Base-by-base conservation (phyloP, 2,329 filamentous ascomycete species). In the Hypoxylon sp. region DNA sequence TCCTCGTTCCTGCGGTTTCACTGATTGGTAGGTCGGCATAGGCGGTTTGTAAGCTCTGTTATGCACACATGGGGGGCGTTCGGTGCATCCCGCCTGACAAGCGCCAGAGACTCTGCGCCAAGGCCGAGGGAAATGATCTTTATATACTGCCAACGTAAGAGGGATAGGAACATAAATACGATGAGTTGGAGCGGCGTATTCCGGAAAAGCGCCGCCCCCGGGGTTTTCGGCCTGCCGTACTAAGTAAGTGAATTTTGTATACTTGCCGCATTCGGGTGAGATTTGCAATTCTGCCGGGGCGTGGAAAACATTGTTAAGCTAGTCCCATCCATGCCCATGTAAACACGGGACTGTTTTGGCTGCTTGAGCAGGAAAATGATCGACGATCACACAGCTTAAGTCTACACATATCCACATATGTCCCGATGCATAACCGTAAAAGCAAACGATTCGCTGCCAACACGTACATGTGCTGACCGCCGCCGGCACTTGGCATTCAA, bases 161-260 rank as follows among this genome's bases (percentile, higher is more conserved):
- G 29, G 51, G 11, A 46, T 46, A 47, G 27, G n/a, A 32, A 16
- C 32, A 45, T 21, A 34, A 21, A 58, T 50, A 47, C 43, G 43
- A 62, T n/a, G 30, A 29, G 34, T 34, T 21, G 37, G 3, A 50
- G 45, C 43, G 39, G 53, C 29, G 45, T 25, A 19, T 45, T 51
- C 61, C 61, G 61, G 58, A 58, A 65, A 62, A 68, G 21, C 54
- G 58, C 65, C 61, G 65, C 48, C 46, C 52, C 43, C 23, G 56
- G 30, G 52, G 45, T 23, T 23, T 52, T 53, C 53, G 53, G 58
- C 48, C 53, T 65, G 52, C 61, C 50, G 53, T 37, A 56, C 37
- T 51, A n/a, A 60, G 66, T 54, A 68, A 53, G 58, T 56, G 39
- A 53, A 37, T 29, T 25, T 19, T 59, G 39, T n/a, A 34, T 51